Conservation (phyloP, 257 asterid species). For the Scutellaria baicalensis region DNA sequence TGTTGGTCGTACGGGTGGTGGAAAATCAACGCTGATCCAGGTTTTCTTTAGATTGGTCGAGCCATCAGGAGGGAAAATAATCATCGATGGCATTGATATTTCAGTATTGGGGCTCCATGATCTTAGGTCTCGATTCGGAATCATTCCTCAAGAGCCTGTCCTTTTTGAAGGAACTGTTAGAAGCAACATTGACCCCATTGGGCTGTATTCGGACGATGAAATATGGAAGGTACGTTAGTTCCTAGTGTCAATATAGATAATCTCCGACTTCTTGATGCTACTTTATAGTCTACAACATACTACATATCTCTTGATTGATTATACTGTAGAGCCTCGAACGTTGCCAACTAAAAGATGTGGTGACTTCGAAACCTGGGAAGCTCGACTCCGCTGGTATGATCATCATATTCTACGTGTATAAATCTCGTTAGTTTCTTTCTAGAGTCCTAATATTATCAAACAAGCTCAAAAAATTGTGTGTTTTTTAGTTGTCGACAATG, state of each 20-base stretch:
- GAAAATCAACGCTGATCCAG: constrained; percentile 89
- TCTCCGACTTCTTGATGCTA: background rate
- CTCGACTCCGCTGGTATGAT: constrained; percentile 75
- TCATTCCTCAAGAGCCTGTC: constrained; percentile 98
- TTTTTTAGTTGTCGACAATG: constrained; percentile 61
- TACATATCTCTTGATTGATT: background rate
- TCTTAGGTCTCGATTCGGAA: constrained; percentile 91
- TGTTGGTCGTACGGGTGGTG: constrained; percentile 98
- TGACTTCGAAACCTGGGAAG: constrained; percentile 70
- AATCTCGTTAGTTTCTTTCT: background rate
- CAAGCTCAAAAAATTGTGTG: background rate
- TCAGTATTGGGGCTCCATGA: constrained; percentile 81
- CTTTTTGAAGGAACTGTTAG: constrained; percentile 96
- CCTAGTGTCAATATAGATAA: background rate
- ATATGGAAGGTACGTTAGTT: constrained; percentile 71
- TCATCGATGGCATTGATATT: constrained; percentile 70
- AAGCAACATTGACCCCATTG: constrained; percentile 89
- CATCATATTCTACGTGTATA: background rate
- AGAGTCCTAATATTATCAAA: background rate
- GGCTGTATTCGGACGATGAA: constrained; percentile 73
- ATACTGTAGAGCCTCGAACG: constrained; percentile 75
- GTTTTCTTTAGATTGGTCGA: constrained; percentile 94
- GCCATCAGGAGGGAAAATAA: constrained; percentile 74
- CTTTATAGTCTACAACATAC: too few relatives aligned
- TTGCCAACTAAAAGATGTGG: constrained; percentile 96